Conservation (phyloP, 805 yeast species). For the Kluyveromyces starmeri region DNA sequence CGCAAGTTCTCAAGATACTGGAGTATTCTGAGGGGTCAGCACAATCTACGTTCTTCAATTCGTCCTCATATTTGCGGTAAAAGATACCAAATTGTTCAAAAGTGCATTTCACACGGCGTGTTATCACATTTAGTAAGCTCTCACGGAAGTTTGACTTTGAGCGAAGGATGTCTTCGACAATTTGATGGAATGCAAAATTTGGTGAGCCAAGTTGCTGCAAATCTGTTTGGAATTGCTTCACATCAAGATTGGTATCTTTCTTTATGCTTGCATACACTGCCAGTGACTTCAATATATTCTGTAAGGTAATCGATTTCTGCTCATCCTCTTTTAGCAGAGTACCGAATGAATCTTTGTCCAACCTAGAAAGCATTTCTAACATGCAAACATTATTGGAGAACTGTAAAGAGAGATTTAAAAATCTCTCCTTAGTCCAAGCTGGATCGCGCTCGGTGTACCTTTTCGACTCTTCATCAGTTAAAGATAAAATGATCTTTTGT, state of each 20-base stretch:
- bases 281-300: constrained; percentile 23
- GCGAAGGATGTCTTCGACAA: constrained; percentile 18
- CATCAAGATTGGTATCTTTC: background rate
- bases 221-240: background rate
- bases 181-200: constrained; percentile 25
- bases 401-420: background rate
- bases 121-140: constrained; percentile 14
- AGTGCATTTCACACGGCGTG: background rate
- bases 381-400: constrained; percentile 39
- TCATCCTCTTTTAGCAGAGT: constrained; percentile 30
- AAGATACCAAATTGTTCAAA: background rate
- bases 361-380: constrained; percentile 50
- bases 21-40: background rate
- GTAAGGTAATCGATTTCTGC: constrained; percentile 33
- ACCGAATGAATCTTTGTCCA: constrained; percentile 30
- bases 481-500: background rate
- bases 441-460: background rate
- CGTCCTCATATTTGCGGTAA: background rate
- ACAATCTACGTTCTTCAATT: background rate
- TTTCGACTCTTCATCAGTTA: background rate
- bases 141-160: constrained; percentile 13
- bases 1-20: background rate
- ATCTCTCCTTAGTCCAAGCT: background rate
- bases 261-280: constrained; percentile 3
- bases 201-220: constrained; percentile 10